A percentile compares a stretch with the other conserved stretches of the same genome.
These are phyloP conservation scores for Gnetum montanum DNA, from an alignment of 75 land plant genomes.

Conservation along the genomic window DNA sequence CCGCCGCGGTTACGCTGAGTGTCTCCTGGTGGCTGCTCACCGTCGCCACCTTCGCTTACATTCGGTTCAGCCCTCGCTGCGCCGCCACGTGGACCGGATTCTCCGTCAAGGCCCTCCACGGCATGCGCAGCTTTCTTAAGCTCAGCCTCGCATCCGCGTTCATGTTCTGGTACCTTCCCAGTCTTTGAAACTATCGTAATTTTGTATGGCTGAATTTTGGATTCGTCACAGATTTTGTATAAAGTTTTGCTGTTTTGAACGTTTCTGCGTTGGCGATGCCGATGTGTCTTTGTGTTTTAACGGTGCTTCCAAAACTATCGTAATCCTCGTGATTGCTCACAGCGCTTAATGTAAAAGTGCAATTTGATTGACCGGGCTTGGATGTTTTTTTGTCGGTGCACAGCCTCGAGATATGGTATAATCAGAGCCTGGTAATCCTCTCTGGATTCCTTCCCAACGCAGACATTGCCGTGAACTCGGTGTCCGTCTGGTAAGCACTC, in stretches of 20 bases:
- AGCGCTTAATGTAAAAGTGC: too few relatives aligned
- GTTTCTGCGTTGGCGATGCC: too few relatives aligned
- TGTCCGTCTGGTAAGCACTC: constrained; percentile 28
- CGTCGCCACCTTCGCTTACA: constrained; percentile 4
- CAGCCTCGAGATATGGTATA: constrained; percentile 47
- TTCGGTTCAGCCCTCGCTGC: constrained; percentile 14
- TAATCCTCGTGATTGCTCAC: too few relatives aligned
- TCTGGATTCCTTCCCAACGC: constrained; percentile 41
- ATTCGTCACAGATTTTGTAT: not conserved
- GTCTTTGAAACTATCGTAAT: too few relatives aligned
- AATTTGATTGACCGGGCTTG: not conserved
- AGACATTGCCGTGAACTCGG: constrained; percentile 18
- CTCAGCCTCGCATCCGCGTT: constrained; percentile 30
- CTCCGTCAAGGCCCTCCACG: constrained; percentile 15
- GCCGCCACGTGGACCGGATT: constrained; percentile 26
- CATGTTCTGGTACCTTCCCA: constrained; percentile 31
- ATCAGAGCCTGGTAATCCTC: constrained; percentile 30
- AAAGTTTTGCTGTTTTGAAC: not conserved
- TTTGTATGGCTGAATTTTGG: not conserved
- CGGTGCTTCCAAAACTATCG: too few relatives aligned
- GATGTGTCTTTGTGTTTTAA: too few relatives aligned
- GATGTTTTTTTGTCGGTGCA: not conserved
- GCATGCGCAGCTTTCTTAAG: constrained; percentile 26
- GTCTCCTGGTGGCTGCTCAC: constrained; percentile 18
- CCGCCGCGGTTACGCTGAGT: constrained; percentile 17